These are phyloP conservation scores for Lagenidium giganteum DNA, from an alignment of 352 stramenopile genomes.

Conservation along the genomic window DNA sequence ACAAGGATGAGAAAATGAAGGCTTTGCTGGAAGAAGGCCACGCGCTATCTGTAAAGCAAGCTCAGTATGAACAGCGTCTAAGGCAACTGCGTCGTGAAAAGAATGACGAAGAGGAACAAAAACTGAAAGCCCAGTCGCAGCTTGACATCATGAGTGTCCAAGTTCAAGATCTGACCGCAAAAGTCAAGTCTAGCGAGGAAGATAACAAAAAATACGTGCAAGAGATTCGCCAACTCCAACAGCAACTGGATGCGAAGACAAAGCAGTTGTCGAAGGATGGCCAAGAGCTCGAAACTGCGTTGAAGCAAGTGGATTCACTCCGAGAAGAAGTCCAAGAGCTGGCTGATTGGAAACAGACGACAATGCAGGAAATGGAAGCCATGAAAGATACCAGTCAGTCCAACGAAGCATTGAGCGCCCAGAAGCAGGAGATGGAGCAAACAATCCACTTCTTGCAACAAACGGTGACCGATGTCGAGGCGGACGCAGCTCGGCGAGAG, in stretches of 20 bases:
- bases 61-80: constrained; percentile 52
- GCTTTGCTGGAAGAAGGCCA: constrained; percentile 56
- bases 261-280: constrained; percentile 28
- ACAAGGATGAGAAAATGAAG: constrained; percentile 61
- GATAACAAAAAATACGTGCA: constrained; percentile 31
- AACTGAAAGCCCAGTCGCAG: constrained; percentile 33
- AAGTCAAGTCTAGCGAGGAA: constrained; percentile 38
- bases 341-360: constrained; percentile 16
- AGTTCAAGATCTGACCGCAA: constrained; percentile 26
- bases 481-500: constrained; percentile 39
- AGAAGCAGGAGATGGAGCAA: constrained; percentile 44
- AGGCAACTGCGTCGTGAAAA: constrained; percentile 59
- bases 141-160: constrained; percentile 29
- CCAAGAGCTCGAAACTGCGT: no score
- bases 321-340: constrained; percentile 25
- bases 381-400: constrained; percentile 33
- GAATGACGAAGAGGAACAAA: constrained; percentile 47
- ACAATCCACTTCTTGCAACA: constrained; percentile 50
- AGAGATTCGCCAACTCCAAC: constrained; percentile 23
- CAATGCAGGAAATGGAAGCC: constrained; percentile 21
- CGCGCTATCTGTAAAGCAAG: constrained; percentile 57
- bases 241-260: constrained; percentile 14
- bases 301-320: constrained; percentile 23
- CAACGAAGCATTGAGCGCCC: constrained; percentile 27
- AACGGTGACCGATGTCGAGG: constrained; percentile 38